Percentiles rank a stretch among this genome's conserved stretches.
Conservation (phyloP, 805 yeast species). For the Yarrowia sp. region DNA sequence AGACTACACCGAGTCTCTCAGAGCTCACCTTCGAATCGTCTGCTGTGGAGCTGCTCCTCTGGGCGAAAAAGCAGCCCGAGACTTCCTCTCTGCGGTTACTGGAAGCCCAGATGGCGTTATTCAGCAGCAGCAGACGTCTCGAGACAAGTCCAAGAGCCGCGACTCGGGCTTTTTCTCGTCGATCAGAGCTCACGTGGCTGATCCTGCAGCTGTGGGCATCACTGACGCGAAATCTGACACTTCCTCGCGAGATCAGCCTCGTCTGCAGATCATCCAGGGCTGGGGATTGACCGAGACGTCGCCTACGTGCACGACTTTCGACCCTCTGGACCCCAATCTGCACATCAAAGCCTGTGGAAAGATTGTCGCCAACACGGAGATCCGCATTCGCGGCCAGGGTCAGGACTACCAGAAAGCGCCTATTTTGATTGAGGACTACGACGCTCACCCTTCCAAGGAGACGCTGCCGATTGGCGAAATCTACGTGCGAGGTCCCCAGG, state of each 20-base stretch:
- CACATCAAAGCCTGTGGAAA: constrained; percentile 2
- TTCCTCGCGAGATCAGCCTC: not conserved
- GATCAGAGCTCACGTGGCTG: not conserved
- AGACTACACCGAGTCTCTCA: constrained; percentile 44
- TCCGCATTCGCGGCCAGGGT: constrained; percentile 10
- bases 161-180: not conserved
- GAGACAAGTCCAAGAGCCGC: constrained; percentile 2
- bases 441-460: not conserved
- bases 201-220: not conserved
- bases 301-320: constrained; percentile 22
- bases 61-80: not conserved
- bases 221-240: not conserved
- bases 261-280: constrained; percentile 24
- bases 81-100: not conserved
- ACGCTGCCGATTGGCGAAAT: constrained; percentile 46
- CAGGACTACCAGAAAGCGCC: constrained; percentile 7
- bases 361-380: constrained; percentile 4
- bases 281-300: constrained; percentile 28
- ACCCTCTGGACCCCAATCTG: not conserved
- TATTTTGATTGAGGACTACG: not conserved
- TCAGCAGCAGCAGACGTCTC: not conserved
- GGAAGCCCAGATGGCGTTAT: constrained; percentile 14
- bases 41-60: constrained; percentile 51
- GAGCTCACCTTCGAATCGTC: constrained; percentile 43
- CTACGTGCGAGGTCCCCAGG: constrained; percentile 54